Conservation (phyloP, 1,139 yeast species). For the Hyphopichia pseudoburtonii region DNA sequence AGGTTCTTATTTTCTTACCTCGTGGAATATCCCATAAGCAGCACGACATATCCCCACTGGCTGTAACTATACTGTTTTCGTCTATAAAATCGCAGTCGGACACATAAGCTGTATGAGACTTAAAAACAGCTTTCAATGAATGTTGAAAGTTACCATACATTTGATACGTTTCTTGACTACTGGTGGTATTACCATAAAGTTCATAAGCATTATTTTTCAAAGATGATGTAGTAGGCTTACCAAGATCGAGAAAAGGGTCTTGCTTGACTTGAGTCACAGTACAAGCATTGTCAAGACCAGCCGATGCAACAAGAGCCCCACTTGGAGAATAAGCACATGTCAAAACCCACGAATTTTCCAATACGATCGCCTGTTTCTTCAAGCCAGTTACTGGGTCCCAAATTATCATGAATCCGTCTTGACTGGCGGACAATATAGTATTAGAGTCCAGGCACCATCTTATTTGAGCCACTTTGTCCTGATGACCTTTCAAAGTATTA, state of each 20-base stretch:
- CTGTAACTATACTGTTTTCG: slow-evolving; percentile 57
- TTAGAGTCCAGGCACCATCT: slow-evolving; percentile 67
- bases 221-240: background rate
- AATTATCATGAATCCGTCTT: slow-evolving; percentile 80
- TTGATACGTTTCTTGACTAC: slow-evolving; percentile 8
- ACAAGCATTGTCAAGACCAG: slow-evolving; percentile 79
- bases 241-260: slow-evolving; percentile 6
- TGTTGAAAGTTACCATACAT: slow-evolving; percentile 34
- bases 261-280: slow-evolving; percentile 59
- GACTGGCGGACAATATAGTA: slow-evolving; percentile 70
- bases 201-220: background rate
- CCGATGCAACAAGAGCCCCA: slow-evolving; percentile 68
- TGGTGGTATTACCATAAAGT: background rate
- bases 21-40: slow-evolving; percentile 76
- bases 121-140: slow-evolving; percentile 53
- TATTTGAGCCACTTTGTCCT: slow-evolving; percentile 67
- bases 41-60: slow-evolving; percentile 84
- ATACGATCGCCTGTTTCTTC: slow-evolving; percentile 67
- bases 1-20: slow-evolving; percentile 55
- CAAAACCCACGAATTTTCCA: slow-evolving; percentile 78
- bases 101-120: slow-evolving; percentile 83
- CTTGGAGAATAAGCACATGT: slow-evolving; percentile 73
- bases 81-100: slow-evolving; percentile 68
- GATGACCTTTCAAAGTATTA: slow-evolving; percentile 65
- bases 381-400: slow-evolving; percentile 82